Conservation (phyloP, 2,329 filamentous ascomycete genomes). For the Calonectria hongkongensis region DNA sequence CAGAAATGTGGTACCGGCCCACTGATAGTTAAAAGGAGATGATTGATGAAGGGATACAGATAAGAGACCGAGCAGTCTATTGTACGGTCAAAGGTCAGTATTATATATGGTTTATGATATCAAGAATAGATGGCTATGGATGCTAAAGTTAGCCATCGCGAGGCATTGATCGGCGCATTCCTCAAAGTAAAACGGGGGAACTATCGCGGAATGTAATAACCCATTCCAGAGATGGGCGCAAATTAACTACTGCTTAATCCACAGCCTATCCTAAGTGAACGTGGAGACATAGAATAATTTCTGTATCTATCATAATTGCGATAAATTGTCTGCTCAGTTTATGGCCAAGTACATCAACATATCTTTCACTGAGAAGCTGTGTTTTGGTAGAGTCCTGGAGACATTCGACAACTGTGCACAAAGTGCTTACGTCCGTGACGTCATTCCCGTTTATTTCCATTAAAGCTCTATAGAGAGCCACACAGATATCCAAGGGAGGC, state of each 20-base stretch:
- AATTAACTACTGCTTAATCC: background rate
- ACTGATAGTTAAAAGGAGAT: background rate
- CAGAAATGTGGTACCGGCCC: background rate
- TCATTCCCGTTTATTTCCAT: background rate
- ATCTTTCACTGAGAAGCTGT: too few relatives aligned
- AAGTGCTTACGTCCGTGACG: background rate
- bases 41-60: background rate
- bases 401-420: too few relatives aligned
- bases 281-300: too few relatives aligned
- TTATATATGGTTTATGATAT: background rate
- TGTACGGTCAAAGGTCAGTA: background rate
- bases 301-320: too few relatives aligned
- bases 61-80: background rate
- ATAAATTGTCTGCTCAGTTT: too few relatives aligned
- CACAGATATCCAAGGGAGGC: background rate
- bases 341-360: too few relatives aligned
- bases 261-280: background rate
- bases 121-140: background rate
- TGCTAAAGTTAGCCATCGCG: background rate
- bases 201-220: background rate
- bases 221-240: background rate
- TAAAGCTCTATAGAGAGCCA: background rate
- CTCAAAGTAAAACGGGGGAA: background rate
- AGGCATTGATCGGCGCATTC: conserved; percentile 3
- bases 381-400: too few relatives aligned